Conservation (phyloP, 345 rosid genomes). For the Populus tremula region DNA sequence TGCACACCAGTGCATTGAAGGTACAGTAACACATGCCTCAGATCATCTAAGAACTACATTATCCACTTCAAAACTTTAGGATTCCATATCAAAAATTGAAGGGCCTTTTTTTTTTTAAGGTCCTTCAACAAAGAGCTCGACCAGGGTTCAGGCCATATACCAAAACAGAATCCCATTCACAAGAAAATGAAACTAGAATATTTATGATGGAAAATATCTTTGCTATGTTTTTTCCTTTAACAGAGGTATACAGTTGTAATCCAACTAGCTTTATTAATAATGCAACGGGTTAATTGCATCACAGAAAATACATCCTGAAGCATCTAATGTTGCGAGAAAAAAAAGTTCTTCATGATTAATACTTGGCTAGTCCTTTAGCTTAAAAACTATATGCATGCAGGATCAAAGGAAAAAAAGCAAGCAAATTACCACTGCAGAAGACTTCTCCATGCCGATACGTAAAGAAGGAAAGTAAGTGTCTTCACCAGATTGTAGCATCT, state of each 20-base stretch:
- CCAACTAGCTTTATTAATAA: background rate
- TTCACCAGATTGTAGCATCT: slow-evolving; percentile 73
- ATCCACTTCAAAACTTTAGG: background rate
- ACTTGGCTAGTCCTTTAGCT: background rate
- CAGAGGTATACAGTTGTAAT: background rate
- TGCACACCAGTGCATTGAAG: background rate
- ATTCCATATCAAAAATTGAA: background rate
- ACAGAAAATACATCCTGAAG: background rate
- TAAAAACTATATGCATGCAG: slow-evolving; percentile 5
- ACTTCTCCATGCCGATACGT: slow-evolving; percentile 54
- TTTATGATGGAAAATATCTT: too few relatives aligned
- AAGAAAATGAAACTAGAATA: background rate
- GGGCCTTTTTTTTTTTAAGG: background rate
- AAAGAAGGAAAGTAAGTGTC: slow-evolving; percentile 85
- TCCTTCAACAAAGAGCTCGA: background rate
- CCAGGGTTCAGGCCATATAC: background rate
- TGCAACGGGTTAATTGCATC: background rate
- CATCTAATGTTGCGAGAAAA: slow-evolving; percentile 1
- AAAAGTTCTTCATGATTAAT: background rate
- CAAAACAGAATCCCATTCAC: background rate
- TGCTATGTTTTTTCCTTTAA: background rate
- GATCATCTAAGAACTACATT: background rate
- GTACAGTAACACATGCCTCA: background rate
- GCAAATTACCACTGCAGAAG: slow-evolving; percentile 69
- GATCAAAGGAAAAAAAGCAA: background rate